phyloP scores from a whole-genome alignment of 306 rosid species.

The Rosa persica region DNA sequence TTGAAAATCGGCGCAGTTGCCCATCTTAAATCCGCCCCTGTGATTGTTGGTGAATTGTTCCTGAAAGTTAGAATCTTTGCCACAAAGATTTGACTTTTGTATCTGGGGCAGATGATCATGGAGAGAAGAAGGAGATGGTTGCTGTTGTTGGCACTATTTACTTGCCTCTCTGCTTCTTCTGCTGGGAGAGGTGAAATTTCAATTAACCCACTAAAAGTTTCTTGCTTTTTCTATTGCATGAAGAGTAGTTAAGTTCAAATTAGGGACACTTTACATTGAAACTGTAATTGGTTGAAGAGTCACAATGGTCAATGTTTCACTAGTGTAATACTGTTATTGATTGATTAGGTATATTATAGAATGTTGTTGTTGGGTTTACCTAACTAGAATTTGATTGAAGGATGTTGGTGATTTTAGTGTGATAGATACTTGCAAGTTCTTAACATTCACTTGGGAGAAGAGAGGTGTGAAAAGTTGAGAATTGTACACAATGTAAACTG shows the following conservation, averaged over 20 bases:
- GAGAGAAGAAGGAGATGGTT: constrained; percentile 44
- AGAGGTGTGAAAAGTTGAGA: neutral
- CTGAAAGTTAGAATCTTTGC: neutral
- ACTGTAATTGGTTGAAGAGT: neutral
- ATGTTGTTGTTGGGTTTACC: neutral
- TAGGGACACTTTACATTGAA: neutral
- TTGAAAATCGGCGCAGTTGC: neutral
- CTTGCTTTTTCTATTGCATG: neutral
- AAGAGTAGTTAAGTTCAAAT: neutral
- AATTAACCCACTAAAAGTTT: neutral
- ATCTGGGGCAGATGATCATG: constrained; percentile 44
- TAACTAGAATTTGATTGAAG: neutral
- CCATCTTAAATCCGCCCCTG: neutral
- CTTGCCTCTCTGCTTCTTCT: constrained; percentile 42
- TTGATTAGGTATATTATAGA: neutral
- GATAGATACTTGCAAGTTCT: neutral
- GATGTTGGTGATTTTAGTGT: neutral
- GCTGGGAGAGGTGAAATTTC: constrained; percentile 54
- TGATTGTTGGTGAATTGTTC: constrained; percentile 8
- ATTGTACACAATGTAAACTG: neutral
- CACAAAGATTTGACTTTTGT: neutral
- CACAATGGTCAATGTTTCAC: neutral
- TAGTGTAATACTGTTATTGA: neutral
- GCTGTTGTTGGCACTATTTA: constrained; percentile 31
- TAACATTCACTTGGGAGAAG: neutral